These are phyloP conservation scores for Dryas drummondii DNA, from an alignment of 306 rosid species.

Conservation along the genomic window DNA sequence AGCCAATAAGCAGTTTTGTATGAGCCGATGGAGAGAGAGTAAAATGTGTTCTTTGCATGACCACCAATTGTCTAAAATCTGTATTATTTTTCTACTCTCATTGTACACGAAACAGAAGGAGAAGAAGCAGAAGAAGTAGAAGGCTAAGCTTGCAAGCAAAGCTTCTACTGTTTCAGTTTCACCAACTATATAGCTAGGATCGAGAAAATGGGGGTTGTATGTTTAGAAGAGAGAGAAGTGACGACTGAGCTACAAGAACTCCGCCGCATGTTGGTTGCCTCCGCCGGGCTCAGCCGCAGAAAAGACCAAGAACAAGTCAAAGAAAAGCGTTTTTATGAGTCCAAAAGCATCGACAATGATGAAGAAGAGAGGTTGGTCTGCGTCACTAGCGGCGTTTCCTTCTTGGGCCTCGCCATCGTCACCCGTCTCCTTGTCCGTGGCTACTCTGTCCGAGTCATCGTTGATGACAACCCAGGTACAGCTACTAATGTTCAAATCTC, in stretches of 20 bases:
- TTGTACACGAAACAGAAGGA: no score
- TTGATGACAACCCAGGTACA: constrained; percentile 51
- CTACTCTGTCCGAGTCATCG: constrained; percentile 67
- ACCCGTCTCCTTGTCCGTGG: constrained; percentile 64
- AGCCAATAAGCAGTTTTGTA: no score
- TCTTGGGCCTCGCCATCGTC: constrained; percentile 69
- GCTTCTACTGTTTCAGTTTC: no score
- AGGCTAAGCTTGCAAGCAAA: no score
- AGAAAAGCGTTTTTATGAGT: constrained; percentile 3
- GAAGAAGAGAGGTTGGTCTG: constrained; percentile 47
- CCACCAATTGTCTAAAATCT: background rate
- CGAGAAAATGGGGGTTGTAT: constrained; percentile 54
- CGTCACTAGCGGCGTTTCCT: constrained; percentile 84
- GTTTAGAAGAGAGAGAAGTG: constrained; percentile 42
- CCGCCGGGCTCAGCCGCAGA: constrained; percentile 43
- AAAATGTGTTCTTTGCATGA: constrained; percentile 1
- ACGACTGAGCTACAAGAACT: constrained; percentile 45
- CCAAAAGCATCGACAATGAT: constrained; percentile 16
- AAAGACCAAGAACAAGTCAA: constrained; percentile 42
- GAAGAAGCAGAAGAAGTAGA: no score
- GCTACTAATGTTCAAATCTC: no score
- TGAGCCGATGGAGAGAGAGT: no score
- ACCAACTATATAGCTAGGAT: background rate
- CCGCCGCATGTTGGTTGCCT: constrained; percentile 42
- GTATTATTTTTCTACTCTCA: no score